A percentile compares a stretch with the other conserved stretches of the same genome.
These are phyloP conservation scores for Eucalyptus polybractea DNA, from an alignment of 345 rosid genomes.

Conservation along the genomic window DNA sequence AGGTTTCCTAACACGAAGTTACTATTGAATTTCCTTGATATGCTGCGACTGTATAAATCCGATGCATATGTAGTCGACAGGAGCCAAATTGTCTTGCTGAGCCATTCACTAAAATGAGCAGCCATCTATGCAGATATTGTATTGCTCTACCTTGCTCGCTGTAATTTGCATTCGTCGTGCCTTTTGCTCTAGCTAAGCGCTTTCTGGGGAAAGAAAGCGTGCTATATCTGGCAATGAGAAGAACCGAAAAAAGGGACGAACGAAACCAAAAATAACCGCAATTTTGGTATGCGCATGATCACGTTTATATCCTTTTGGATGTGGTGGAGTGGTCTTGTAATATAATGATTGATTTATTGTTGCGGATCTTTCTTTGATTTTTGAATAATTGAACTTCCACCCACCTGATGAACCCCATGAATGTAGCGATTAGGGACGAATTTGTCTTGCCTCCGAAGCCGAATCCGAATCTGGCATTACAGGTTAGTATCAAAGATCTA, in stretches of 20 bases:
- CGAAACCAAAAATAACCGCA: background rate
- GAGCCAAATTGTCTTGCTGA: background rate
- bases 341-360: background rate
- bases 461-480: too few relatives aligned
- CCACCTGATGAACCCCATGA: background rate
- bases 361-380: background rate
- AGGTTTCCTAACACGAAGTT: background rate
- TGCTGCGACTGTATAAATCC: accelerated
- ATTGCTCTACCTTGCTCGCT: background rate
- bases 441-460: too few relatives aligned
- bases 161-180: background rate
- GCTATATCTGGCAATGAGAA: background rate
- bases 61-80: background rate
- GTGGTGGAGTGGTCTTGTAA: too few relatives aligned
- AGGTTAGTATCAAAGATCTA: too few relatives aligned
- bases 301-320: background rate
- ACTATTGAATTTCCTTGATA: background rate
- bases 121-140: background rate
- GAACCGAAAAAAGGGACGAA: background rate
- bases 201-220: background rate
- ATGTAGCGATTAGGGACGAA: background rate
- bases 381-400: background rate
- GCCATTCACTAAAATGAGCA: background rate
- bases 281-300: background rate
- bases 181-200: background rate